phyloP scores from a whole-genome alignment of 2,329 filamentous ascomycete genomes.

The Cladosporium velox region DNA sequence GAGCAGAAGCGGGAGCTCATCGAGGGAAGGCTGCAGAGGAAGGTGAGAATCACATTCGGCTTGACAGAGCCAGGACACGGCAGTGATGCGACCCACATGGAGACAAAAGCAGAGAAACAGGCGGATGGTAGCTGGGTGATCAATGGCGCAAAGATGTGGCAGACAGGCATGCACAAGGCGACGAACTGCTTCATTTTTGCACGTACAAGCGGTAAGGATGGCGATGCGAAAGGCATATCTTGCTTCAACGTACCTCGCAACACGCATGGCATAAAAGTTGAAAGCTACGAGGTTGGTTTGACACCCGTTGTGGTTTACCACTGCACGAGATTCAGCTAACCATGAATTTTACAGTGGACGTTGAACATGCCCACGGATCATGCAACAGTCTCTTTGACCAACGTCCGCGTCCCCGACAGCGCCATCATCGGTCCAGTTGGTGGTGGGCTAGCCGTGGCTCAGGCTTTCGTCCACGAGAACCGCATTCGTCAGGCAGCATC shows the following conservation, averaged over 20 bases:
- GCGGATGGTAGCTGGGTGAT: constrained; percentile 55
- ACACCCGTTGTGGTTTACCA: neutral
- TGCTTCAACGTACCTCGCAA: constrained; percentile 61
- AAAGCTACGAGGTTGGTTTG: constrained; percentile 53
- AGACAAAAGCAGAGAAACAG: constrained; percentile 52
- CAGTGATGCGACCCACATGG: constrained; percentile 65
- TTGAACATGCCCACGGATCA: constrained; percentile 69
- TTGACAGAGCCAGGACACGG: constrained; percentile 64
- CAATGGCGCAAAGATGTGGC: constrained; percentile 65
- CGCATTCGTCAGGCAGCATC: constrained; percentile 65
- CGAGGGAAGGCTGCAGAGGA: constrained; percentile 53
- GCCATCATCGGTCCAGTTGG: constrained; percentile 56
- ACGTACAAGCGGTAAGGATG: constrained; percentile 56
- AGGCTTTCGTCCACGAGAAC: constrained; percentile 68
- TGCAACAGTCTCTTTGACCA: constrained; percentile 59
- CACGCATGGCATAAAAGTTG: constrained; percentile 55
- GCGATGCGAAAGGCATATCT: constrained; percentile 59
- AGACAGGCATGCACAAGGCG: constrained; percentile 63
- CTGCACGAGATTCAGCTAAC: neutral
- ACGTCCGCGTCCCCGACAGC: constrained; percentile 58
- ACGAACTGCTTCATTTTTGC: constrained; percentile 66
- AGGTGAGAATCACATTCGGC: constrained; percentile 61
- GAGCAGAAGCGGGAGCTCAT: constrained; percentile 59
- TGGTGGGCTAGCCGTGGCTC: constrained; percentile 60
- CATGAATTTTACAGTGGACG: constrained; percentile 50